Evolutionary conservation across 352 stramenopile species (phyloP).

Genomic region (Pythium biforme): DNA sequence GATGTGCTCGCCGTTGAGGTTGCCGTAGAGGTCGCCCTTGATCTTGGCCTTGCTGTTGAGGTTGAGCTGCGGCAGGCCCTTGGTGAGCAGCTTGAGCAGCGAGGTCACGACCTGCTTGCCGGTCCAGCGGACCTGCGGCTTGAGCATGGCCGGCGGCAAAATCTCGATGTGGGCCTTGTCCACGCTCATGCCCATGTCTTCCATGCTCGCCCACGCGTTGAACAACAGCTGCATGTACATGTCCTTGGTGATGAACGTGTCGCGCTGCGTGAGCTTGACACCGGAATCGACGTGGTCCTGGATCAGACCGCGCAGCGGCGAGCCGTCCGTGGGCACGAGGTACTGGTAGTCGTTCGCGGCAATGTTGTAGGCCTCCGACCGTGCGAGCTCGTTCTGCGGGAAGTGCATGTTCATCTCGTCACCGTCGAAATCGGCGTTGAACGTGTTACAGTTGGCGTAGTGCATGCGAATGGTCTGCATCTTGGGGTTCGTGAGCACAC

Average conservation of each 20-base stretch:
- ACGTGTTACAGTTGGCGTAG: conserved; percentile 99
- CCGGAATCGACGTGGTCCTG: conserved; percentile 99
- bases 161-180: conserved; percentile 92
- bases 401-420: conserved; percentile 99
- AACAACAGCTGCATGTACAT: conserved; percentile 99
- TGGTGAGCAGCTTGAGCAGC: conserved; percentile 94
- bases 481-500: conserved; percentile 94
- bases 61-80: conserved; percentile 89
- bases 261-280: conserved; percentile 97
- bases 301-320: conserved; percentile 97
- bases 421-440: conserved; percentile 99
- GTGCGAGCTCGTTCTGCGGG: conserved; percentile 97
- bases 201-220: conserved; percentile 94
- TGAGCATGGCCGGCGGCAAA: conserved; percentile 96
- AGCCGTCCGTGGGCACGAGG: conserved; percentile 97
- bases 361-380: conserved; percentile 97
- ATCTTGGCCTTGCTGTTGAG: conserved; percentile 97
- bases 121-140: conserved; percentile 97
- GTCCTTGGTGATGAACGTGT: conserved; percentile 98
- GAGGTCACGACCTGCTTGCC: conserved; percentile 99
- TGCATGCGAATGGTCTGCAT: conserved; percentile 99
- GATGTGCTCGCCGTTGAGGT: conserved; percentile 93
- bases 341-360: conserved; percentile 98
- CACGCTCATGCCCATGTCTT: conserved; percentile 88
- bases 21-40: conserved; percentile 93